phyloP scores from a whole-genome alignment of 2,329 filamentous ascomycete species.

The Tolypocladium endophyticum region DNA sequence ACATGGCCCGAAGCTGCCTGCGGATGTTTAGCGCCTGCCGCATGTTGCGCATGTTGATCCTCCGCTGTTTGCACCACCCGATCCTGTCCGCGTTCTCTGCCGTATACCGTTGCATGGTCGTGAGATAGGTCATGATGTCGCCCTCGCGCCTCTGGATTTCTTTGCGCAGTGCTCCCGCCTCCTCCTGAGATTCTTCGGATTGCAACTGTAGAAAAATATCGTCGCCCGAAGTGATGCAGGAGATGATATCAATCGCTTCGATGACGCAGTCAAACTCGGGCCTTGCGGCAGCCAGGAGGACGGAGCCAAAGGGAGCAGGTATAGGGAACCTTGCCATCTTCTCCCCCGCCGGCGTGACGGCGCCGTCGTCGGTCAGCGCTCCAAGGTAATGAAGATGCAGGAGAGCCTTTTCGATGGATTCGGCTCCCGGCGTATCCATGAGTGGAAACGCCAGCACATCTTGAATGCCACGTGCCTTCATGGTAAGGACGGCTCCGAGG shows the following conservation, averaged over 20 bases:
- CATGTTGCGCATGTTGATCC: conserved; percentile 51
- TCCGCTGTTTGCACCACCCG: conserved; percentile 47
- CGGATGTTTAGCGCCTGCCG: conserved; percentile 52
- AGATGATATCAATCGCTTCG: conserved; percentile 77
- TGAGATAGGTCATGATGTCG: conserved; percentile 54
- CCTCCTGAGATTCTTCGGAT: conserved; percentile 44
- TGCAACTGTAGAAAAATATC: conserved; percentile 52
- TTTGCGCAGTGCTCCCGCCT: conserved; percentile 40
- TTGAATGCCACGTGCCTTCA: conserved; percentile 83
- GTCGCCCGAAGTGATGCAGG: conserved; percentile 51
- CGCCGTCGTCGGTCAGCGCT: conserved; percentile 60
- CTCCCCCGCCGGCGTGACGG: conserved; percentile 62
- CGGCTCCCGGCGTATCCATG: conserved; percentile 67
- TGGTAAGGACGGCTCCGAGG: conserved; percentile 73
- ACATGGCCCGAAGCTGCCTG: conserved; percentile 48
- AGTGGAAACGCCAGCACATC: conserved; percentile 77
- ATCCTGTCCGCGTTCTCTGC: conserved; percentile 43
- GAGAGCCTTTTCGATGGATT: conserved; percentile 72
- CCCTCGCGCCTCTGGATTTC: conserved; percentile 52
- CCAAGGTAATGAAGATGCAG: conserved; percentile 70
- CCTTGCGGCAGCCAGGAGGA: conserved; percentile 68
- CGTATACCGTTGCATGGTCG: conserved; percentile 50
- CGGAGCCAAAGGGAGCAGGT: conserved; percentile 68
- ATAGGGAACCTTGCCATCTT: conserved; percentile 79
- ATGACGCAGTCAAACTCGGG: conserved; percentile 62